Evolutionary conservation across 2,329 filamentous ascomycete genomes (phyloP), one percentile per base, ranked within the genome.

Genomic region (Penicillium freii): DNA sequence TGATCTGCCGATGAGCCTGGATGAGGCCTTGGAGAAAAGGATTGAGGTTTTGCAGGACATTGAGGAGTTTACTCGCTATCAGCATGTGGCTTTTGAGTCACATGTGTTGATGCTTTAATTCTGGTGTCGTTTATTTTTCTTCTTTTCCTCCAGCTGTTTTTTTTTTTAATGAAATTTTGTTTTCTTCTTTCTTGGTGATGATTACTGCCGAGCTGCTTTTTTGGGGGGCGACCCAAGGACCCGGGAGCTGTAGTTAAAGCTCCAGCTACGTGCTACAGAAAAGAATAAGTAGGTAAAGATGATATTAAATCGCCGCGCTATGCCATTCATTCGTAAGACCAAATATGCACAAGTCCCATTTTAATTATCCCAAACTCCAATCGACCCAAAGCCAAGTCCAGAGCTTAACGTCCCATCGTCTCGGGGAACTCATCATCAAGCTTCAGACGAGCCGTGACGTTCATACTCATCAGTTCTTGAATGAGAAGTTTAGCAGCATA

Each of bases 391-490:
- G 5, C 19, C 23, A 33, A 42, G 13, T 44, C 25, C 29, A 21
- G 34, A 27, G 27, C 25, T 50, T 67, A 77, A 50, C 68, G 67
- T 29, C 74, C 75, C 62, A 71, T 74, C 39, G 66, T 69, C 56
- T 77, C 74, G 5, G 92, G 92, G 74, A 99, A 99, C 77, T 97
- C 91, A 72, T 99, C 94, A 69, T 91, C 91, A 64, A 99, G 78
- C 79, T 93, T 90, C 77, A 99, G 80, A 57, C 90, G 83, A 58
- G 96, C 93, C 61, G 92, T 90, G n/a, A 99, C 91, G 74, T 99
- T 99, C 94, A 99, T 99, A 74, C 91, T 96, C 71, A 96, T 88
- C 69, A 99, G 77, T 78, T 99, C 94, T 79, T 99, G 94, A 48
- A 97, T 91, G 55, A 99, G 79, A 71, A 99, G 78, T 82, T 99